Conservation (phyloP, 306 rosid species). For the Malus orientalis region DNA sequence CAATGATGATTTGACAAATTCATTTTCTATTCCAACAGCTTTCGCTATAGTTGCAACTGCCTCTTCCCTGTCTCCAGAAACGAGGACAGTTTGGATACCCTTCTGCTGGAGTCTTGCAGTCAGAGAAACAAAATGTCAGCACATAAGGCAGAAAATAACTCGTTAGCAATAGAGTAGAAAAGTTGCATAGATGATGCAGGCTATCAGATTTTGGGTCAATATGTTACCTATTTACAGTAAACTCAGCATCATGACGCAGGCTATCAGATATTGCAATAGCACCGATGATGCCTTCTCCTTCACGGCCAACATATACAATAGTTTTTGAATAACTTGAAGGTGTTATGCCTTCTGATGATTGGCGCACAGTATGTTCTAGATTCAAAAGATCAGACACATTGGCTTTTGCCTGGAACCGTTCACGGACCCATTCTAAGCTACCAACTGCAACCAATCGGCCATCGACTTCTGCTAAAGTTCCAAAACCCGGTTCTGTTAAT, state of each 20-base stretch:
- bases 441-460: conserved; percentile 89
- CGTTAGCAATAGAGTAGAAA: neutral
- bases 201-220: neutral
- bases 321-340: conserved; percentile 65
- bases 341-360: conserved; percentile 37
- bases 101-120: conserved; percentile 74
- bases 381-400: conserved; percentile 39
- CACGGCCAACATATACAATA: conserved; percentile 86
- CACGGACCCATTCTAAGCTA: conserved; percentile 64
- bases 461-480: conserved; percentile 80
- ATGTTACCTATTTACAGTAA: conserved; percentile 57
- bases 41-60: conserved; percentile 92
- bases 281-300: conserved; percentile 88
- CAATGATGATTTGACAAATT: conserved; percentile 62
- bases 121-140: conserved; percentile 31
- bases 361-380: conserved; percentile 45
- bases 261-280: conserved; percentile 82
- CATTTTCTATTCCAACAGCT: conserved; percentile 64
- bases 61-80: conserved; percentile 99
- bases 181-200: neutral
- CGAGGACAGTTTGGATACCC: conserved; percentile 74
- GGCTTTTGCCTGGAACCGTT: conserved; percentile 50
- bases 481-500: conserved; percentile 85
- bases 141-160: conserved; percentile 16
- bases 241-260: conserved; percentile 75